phyloP scores from a whole-genome alignment of 805 yeast genomes.

The Pichia cabralensis region DNA sequence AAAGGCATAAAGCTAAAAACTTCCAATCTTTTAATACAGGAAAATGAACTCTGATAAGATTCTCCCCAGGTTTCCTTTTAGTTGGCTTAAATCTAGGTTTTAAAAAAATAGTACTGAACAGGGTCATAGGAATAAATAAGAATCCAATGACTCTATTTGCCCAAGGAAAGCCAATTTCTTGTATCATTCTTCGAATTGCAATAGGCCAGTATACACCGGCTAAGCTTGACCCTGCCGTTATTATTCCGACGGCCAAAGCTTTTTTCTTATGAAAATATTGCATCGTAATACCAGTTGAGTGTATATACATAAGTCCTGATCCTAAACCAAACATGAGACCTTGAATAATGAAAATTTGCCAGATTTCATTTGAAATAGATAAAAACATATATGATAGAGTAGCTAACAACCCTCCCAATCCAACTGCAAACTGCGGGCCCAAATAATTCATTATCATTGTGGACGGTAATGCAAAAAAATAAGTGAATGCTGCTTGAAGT shows the following conservation, averaged over 20 bases:
- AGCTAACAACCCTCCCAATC: constrained; percentile 35
- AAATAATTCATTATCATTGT: constrained; percentile 31
- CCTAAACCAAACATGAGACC: constrained; percentile 56
- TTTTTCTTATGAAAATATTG: constrained; percentile 58
- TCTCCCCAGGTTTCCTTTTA: constrained; percentile 27
- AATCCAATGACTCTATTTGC: constrained; percentile 39
- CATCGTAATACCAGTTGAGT: constrained; percentile 49
- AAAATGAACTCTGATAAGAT: constrained; percentile 25
- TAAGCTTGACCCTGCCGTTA: constrained; percentile 38
- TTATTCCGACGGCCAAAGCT: constrained; percentile 38
- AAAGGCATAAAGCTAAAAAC: constrained; percentile 29
- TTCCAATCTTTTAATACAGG: constrained; percentile 30
- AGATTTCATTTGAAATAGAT: constrained; percentile 41
- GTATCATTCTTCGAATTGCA: constrained; percentile 35
- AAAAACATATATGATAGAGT: constrained; percentile 44
- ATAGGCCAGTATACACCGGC: constrained; percentile 43
- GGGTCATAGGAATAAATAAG: constrained; percentile 24
- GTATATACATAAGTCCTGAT: constrained; percentile 45
- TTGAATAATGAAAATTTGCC: constrained; percentile 63
- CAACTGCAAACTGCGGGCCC: constrained; percentile 31
- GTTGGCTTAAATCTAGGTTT: constrained; percentile 25
- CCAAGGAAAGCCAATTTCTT: constrained; percentile 34
- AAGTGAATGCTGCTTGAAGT: constrained; percentile 37
- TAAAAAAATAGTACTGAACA: constrained; percentile 14
- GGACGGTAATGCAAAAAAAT: constrained; percentile 39